Evolutionary conservation across 208 protist species (phyloP), one percentile per base, ranked within the genome.

Genomic region (Wallacemonas rigidus): DNA sequence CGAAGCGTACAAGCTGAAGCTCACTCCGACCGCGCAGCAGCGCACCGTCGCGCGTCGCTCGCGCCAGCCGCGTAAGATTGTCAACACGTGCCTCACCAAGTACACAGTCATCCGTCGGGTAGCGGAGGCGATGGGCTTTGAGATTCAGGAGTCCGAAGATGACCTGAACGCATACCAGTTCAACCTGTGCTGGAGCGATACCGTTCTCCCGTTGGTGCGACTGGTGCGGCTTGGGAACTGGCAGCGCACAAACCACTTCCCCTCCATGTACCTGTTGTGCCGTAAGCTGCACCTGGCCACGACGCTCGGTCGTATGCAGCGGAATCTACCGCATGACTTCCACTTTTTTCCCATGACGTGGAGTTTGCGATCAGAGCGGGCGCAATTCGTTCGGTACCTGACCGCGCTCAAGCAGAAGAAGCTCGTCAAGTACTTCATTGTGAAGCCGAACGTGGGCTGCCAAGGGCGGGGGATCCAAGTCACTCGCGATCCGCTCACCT

Each of bases 231-330:
- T 98, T 39, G 84, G 83, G 39, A 94, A 91, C 74, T 98, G 94
- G 86, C 97, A 99, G 82, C 86, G 91, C 36, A 97, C 96, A 12
- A 99, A 99, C 84, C 97, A 99, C 79, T 98, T 98, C 77, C 95
- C 97, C 3, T 92, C 88, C 26, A 99, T 98, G 97, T 86, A 93
- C 69, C 82, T 98, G 53, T 78, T 99, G 12, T 95, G 93, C 47
- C 87, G 97, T 43, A 99, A 99, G 77, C 89, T 87, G 1, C 93
- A 95, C 71, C 81, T 98, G n/a, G 90, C 87, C 51, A 91, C 83
- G 38, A 99, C 96, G 45, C 80, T 99, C 11, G 93, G 90, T 39
- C 82, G 80, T 55, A 86, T 98, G 75, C 81, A 86, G 9, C 82
- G 86, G 55, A 54, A 82, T 41, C 83, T 97, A 44, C 94, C 95